Conservation (phyloP, 352 stramenopile genomes). For the Pythium aquatile region DNA sequence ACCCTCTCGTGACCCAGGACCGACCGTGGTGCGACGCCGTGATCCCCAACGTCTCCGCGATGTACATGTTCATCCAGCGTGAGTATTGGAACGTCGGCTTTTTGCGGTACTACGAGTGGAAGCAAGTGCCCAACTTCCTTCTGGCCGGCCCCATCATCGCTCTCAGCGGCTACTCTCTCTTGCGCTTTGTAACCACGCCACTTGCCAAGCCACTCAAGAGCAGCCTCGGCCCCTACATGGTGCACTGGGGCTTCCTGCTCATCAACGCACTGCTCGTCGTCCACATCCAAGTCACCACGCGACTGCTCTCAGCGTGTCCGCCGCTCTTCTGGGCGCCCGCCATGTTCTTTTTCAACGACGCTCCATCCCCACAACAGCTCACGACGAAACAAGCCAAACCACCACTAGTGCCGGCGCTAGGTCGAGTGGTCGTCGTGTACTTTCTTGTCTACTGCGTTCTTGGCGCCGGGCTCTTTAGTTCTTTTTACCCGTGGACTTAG, state of each 20-base stretch:
- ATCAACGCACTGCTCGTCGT: conserved; percentile 76
- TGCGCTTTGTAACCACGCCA: conserved; percentile 39
- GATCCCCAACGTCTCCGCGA: conserved; percentile 74
- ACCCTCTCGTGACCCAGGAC: conserved; percentile 29
- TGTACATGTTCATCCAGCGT: conserved; percentile 94
- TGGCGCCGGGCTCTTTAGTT: conserved; percentile 63
- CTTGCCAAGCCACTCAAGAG: background rate
- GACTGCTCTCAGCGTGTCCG: conserved; percentile 71
- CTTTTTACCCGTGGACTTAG: conserved; percentile 83
- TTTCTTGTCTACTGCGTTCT: conserved; percentile 74
- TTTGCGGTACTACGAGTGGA: conserved; percentile 91
- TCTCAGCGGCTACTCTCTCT: conserved; percentile 55
- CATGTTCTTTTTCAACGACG: conserved; percentile 22
- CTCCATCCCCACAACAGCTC: background rate
- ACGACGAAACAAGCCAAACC: background rate
- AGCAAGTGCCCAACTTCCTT: conserved; percentile 95
- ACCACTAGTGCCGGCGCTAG: conserved; percentile 20
- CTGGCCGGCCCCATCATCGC: conserved; percentile 87
- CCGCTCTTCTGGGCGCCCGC: conserved; percentile 78
- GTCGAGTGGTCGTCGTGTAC: conserved; percentile 50
- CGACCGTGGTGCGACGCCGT: conserved; percentile 67
- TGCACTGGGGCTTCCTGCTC: conserved; percentile 73
- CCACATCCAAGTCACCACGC: conserved; percentile 87
- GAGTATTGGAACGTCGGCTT: conserved; percentile 96
- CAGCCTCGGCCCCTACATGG: conserved; percentile 44